Evolutionary conservation across 2,329 filamentous ascomycete genomes (phyloP).

Genomic region (Pseudogymnoascus sp.): DNA sequence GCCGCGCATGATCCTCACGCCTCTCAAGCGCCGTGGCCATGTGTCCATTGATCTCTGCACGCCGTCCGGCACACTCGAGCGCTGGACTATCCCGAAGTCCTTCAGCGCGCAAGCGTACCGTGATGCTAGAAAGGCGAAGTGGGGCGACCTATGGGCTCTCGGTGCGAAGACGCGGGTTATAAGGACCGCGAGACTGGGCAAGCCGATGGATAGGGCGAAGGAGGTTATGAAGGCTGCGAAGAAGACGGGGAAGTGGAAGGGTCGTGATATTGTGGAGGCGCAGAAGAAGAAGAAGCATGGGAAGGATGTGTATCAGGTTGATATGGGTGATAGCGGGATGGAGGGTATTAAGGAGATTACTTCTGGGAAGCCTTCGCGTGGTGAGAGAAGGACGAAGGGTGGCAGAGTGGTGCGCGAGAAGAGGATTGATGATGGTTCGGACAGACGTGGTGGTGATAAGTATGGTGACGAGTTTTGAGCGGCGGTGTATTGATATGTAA

Average conservation of each 20-base stretch:
- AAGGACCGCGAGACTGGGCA: constrained; percentile 54
- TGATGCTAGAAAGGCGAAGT: constrained; percentile 80
- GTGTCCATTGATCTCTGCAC: constrained; percentile 89
- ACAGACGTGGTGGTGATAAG: neutral
- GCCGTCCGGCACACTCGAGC: constrained; percentile 73
- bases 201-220: constrained; percentile 23
- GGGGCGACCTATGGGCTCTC: constrained; percentile 94
- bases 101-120: constrained; percentile 78
- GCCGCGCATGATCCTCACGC: constrained; percentile 69
- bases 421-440: constrained; percentile 20
- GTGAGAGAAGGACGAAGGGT: constrained; percentile 30
- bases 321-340: constrained; percentile 27
- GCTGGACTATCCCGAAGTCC: constrained; percentile 84
- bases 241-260: constrained; percentile 36
- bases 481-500: neutral
- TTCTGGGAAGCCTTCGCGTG: constrained; percentile 14
- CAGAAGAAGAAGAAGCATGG: constrained; percentile 37
- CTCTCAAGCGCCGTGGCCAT: constrained; percentile 82
- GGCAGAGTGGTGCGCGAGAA: constrained; percentile 30
- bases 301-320: constrained; percentile 35
- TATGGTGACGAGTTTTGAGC: neutral
- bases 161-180: constrained; percentile 78
- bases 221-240: constrained; percentile 29
- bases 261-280: constrained; percentile 35
- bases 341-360: constrained; percentile 23